Evolutionary conservation across 2,329 filamentous ascomycete species (phyloP).

Genomic region (Alternaria brassicicola): DNA sequence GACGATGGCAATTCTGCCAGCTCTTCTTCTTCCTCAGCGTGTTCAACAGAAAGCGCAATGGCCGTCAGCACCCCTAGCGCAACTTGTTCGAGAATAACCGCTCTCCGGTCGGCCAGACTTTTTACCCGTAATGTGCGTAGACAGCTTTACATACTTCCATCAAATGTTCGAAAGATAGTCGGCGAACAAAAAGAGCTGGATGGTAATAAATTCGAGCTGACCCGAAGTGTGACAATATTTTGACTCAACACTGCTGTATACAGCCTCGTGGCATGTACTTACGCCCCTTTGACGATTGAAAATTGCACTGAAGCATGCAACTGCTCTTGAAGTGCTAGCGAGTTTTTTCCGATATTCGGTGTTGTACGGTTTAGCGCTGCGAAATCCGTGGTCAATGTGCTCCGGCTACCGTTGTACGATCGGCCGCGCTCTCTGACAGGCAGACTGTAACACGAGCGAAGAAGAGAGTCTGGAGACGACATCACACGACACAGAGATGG

Average conservation of each 20-base stretch:
- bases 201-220: not conserved
- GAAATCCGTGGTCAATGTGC: too few relatives aligned
- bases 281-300: not conserved
- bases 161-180: not conserved
- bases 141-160: too few relatives aligned
- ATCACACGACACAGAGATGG: not conserved
- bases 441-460: not conserved
- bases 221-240: not conserved
- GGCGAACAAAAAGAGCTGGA: not conserved
- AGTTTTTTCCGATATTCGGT: not conserved
- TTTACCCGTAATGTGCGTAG: not conserved
- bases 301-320: not conserved
- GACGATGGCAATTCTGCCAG: not conserved
- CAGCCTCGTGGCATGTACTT: not conserved
- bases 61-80: not conserved
- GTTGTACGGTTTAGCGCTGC: not conserved
- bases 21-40: not conserved
- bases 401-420: not conserved
- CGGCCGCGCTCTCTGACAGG: not conserved
- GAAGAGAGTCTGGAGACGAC: not conserved
- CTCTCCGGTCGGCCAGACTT: not conserved
- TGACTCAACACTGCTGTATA: not conserved
- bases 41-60: not conserved
- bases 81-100: not conserved
- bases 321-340: not conserved